These are phyloP conservation scores for Plasmodium falciparum DNA, from an alignment of 169 alveolate species.

Conservation along the genomic window DNA sequence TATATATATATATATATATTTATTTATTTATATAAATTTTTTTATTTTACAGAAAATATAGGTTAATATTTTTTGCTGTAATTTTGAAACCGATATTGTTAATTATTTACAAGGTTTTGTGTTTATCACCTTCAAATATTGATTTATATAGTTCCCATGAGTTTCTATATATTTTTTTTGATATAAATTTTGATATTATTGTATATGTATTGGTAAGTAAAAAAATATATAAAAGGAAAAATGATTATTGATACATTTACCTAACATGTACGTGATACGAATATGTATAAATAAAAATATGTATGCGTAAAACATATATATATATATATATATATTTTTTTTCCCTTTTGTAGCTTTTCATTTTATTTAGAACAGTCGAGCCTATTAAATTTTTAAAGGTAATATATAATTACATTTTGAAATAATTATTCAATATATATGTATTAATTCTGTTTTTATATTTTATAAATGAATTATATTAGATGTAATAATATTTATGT, in stretches of 20 bases:
- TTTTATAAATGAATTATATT: too few relatives aligned
- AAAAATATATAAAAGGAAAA: background rate
- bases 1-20: slow-evolving; percentile 6
- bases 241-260: background rate
- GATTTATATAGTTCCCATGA: slow-evolving; percentile 70
- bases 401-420: background rate
- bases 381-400: slow-evolving; percentile 69
- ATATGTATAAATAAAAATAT: background rate
- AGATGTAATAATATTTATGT: background rate
- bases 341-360: slow-evolving; percentile 30
- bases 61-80: slow-evolving; percentile 67
- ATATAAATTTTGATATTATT: slow-evolving; percentile 61
- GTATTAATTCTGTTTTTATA: background rate
- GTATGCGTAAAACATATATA: background rate
- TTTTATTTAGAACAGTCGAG: slow-evolving; percentile 58
- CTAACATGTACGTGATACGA: background rate
- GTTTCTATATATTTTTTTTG: slow-evolving; percentile 65
- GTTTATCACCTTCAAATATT: slow-evolving; percentile 73
- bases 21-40: background rate
- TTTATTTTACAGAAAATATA: slow-evolving; percentile 34
- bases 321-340: background rate
- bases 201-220: slow-evolving; percentile 46
- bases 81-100: slow-evolving; percentile 58
- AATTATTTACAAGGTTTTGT: slow-evolving; percentile 60
- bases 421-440: background rate